phyloP scores from a whole-genome alignment of 208 protist species.

The Leptomonas pyrrhocoris region DNA sequence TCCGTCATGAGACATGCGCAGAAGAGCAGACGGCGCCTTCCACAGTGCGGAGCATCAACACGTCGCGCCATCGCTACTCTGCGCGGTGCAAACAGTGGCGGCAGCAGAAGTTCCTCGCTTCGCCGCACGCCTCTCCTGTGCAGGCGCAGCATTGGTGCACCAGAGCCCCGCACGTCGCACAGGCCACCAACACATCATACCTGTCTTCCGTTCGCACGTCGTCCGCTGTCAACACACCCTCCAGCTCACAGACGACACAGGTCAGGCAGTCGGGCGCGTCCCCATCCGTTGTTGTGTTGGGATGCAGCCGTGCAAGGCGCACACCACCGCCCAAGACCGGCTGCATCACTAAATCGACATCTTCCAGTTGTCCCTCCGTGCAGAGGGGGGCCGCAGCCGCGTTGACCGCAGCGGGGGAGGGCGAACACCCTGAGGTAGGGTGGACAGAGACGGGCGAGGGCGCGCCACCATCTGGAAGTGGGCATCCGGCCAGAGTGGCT shows the following conservation, averaged over 20 bases:
- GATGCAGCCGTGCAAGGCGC: not conserved
- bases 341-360: conserved; percentile 18
- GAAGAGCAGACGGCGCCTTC: no score
- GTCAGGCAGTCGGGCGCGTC: not conserved
- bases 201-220: not conserved
- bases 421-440: no score
- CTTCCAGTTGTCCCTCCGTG: not conserved
- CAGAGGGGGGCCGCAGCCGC: no score
- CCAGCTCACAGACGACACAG: conserved; percentile 56
- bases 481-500: conserved; percentile 17
- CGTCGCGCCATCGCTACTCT: no score
- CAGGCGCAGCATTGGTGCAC: conserved; percentile 36
- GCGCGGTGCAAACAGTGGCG: conserved; percentile 9
- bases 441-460: no score
- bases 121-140: not conserved
- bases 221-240: conserved; percentile 6
- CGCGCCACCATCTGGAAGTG: not conserved
- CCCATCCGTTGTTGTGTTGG: not conserved
- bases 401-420: no score
- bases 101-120: conserved; percentile 16
- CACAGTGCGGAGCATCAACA: no score
- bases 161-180: conserved; percentile 21
- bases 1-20: not conserved
- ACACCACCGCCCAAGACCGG: conserved; percentile 22
- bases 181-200: conserved; percentile 28